Evolutionary conservation across 2,329 filamentous ascomycete species (phyloP).

Genomic region (Alternaria brassicae): DNA sequence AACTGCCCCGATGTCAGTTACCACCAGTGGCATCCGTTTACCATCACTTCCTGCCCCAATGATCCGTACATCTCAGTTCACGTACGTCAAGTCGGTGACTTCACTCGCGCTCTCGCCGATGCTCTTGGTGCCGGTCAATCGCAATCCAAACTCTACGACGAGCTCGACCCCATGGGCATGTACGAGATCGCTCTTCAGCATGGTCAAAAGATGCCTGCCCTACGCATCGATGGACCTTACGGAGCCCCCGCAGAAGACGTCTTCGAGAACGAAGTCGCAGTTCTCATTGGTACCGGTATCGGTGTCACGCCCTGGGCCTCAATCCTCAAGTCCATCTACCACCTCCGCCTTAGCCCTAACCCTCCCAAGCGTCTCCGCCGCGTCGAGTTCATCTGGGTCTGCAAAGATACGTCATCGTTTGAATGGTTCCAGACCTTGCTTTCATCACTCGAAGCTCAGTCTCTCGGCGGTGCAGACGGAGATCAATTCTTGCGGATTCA

Average conservation of each 20-base stretch:
- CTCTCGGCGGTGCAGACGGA: constrained; percentile 66
- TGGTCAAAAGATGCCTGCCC: constrained; percentile 86
- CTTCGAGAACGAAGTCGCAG: constrained; percentile 89
- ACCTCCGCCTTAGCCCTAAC: constrained; percentile 87
- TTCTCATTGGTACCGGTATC: constrained; percentile 85
- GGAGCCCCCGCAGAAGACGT: constrained; percentile 97
- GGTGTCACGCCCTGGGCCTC: constrained; percentile 87
- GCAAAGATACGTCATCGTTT: constrained; percentile 92
- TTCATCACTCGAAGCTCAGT: constrained; percentile 88
- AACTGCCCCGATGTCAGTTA: constrained; percentile 88
- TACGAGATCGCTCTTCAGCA: constrained; percentile 96
- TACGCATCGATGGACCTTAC: constrained; percentile 94
- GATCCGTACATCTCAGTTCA: constrained; percentile 95
- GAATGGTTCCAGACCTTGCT: constrained; percentile 99
- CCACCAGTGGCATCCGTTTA: constrained; percentile 98
- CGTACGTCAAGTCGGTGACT: constrained; percentile 95
- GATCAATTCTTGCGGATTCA: constrained; percentile 96
- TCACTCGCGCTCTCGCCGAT: constrained; percentile 91
- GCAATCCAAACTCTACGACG: constrained; percentile 88
- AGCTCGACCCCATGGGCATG: constrained; percentile 91
- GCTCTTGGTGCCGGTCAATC: constrained; percentile 89
- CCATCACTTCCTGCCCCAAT: constrained; percentile 96
- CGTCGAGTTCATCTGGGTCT: constrained; percentile 99
- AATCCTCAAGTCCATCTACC: constrained; percentile 97
- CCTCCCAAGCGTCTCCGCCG: constrained; percentile 86